These are phyloP conservation scores for Gypsophila paniculata DNA, from an alignment of 179 eudicot genomes.

Conservation along the genomic window DNA sequence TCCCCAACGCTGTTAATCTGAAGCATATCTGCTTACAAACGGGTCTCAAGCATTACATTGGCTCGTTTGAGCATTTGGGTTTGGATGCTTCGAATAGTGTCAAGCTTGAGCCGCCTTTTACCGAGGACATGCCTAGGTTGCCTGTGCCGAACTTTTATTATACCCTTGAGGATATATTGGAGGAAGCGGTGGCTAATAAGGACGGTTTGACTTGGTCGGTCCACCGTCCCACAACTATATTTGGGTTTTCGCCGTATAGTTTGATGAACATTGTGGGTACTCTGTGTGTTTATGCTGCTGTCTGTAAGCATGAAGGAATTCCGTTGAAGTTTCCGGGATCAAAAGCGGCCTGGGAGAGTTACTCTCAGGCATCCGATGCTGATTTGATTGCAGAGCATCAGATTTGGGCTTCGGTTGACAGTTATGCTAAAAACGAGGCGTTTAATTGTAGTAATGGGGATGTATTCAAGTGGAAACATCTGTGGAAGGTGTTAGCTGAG, in stretches of 20 bases:
- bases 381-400: slow-evolving; percentile 51
- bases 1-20: slow-evolving; percentile 29
- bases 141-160: slow-evolving; percentile 38
- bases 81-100: not conserved
- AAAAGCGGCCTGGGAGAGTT: slow-evolving; percentile 37
- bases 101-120: slow-evolving; percentile 33
- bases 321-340: slow-evolving; percentile 38
- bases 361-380: slow-evolving; percentile 38
- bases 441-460: slow-evolving; percentile 50
- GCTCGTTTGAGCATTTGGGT: slow-evolving; percentile 23
- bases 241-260: slow-evolving; percentile 45
- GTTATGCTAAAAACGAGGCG: slow-evolving; percentile 45
- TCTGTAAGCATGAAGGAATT: slow-evolving; percentile 41
- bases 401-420: slow-evolving; percentile 50
- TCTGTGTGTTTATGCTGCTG: slow-evolving; percentile 42
- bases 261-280: slow-evolving; percentile 40
- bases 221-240: slow-evolving; percentile 33
- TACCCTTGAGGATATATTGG: slow-evolving; percentile 35
- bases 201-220: slow-evolving; percentile 45
- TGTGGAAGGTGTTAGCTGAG: slow-evolving; percentile 42
- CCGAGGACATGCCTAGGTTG: slow-evolving; percentile 41
- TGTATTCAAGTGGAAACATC: slow-evolving; percentile 47
- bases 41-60: slow-evolving; percentile 36
- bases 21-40: slow-evolving; percentile 42
- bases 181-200: slow-evolving; percentile 30